These are phyloP conservation scores for Madurella fahalii DNA, from an alignment of 2,329 filamentous ascomycete species.

Conservation along the genomic window DNA sequence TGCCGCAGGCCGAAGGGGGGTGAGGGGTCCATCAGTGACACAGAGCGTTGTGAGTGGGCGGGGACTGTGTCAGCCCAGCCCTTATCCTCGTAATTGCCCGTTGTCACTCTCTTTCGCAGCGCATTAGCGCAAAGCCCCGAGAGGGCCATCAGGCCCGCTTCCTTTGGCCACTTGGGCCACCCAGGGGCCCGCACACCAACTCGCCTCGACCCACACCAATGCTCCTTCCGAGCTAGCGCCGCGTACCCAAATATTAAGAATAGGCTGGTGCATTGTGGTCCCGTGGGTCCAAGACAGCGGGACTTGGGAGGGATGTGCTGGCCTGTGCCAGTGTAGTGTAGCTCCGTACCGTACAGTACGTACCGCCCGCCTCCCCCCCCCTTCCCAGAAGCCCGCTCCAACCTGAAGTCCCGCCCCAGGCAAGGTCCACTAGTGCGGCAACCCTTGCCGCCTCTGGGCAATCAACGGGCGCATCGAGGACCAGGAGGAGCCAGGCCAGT, in stretches of 20 bases:
- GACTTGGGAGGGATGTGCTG: conserved; percentile 19
- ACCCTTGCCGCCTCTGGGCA: conserved; percentile 14
- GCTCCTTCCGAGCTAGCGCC: conserved; percentile 31
- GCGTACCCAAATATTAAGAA: conserved; percentile 37
- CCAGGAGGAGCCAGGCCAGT: conserved; percentile 12
- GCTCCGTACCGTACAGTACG: conserved; percentile 12
- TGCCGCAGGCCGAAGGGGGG: neutral
- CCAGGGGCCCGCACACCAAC: conserved; percentile 16
- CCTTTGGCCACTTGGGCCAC: conserved; percentile 23
- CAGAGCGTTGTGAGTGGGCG: conserved; percentile 19
- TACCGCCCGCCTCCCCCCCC: conserved; percentile 4
- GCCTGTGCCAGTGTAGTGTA: conserved; percentile 23
- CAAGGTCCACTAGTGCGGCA: conserved; percentile 2
- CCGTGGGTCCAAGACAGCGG: conserved; percentile 19
- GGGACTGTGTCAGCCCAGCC: conserved; percentile 47
- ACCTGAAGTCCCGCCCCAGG: too few relatives aligned
- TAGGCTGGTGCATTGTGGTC: conserved; percentile 39
- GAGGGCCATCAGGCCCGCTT: conserved; percentile 26
- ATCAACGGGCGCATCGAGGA: conserved; percentile 13
- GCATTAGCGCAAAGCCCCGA: conserved; percentile 26
- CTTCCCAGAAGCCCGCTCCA: too few relatives aligned
- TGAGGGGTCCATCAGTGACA: conserved; percentile 19
- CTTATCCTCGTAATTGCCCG: conserved; percentile 48
- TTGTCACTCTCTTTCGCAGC: conserved; percentile 36
- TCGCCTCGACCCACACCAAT: conserved; percentile 28